A percentile compares a stretch with the other conserved stretches of the same genome.
phyloP scores from a whole-genome alignment of 257 asterid genomes.

The Cynanchum wilfordii region DNA sequence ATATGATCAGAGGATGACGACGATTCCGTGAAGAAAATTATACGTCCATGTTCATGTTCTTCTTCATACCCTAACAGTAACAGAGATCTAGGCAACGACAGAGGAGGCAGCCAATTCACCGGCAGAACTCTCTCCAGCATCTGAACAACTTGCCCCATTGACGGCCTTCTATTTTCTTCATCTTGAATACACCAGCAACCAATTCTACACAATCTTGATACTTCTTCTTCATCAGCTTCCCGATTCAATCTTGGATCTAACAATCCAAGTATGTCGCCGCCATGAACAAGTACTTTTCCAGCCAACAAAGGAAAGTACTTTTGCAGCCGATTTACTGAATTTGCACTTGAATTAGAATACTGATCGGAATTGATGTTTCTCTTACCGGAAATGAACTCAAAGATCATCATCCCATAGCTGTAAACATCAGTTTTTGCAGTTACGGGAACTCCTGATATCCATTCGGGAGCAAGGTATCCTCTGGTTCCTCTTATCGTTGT shows the following conservation, averaged over 20 bases:
- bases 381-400: slow-evolving; percentile 41
- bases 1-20: slow-evolving; percentile 44
- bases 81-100: slow-evolving; percentile 37
- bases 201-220: slow-evolving; percentile 29
- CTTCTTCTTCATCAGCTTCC: slow-evolving; percentile 33
- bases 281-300: slow-evolving; percentile 25
- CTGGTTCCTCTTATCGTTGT: slow-evolving; percentile 47
- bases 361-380: too few species aligned
- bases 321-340: too few species aligned
- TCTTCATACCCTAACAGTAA: slow-evolving; percentile 37
- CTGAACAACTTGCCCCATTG: slow-evolving; percentile 42
- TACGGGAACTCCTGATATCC: slow-evolving; percentile 43
- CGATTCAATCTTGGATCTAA: slow-evolving; percentile 32
- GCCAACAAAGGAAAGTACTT: slow-evolving; percentile 40
- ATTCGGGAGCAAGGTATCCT: slow-evolving; percentile 51
- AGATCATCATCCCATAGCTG: slow-evolving; percentile 52
- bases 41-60: slow-evolving; percentile 21
- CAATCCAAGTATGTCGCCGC: slow-evolving; percentile 33
- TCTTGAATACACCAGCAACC: slow-evolving; percentile 53
- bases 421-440: slow-evolving; percentile 46
- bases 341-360: too few species aligned
- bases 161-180: slow-evolving; percentile 39
- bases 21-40: slow-evolving; percentile 66
- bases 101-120: slow-evolving; percentile 43
- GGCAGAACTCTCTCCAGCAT: slow-evolving; percentile 46